Percentiles rank a stretch among this genome's conserved stretches.
Evolutionary conservation across 352 stramenopile species (phyloP).

Genomic region (Globisporangium echinulatum): DNA sequence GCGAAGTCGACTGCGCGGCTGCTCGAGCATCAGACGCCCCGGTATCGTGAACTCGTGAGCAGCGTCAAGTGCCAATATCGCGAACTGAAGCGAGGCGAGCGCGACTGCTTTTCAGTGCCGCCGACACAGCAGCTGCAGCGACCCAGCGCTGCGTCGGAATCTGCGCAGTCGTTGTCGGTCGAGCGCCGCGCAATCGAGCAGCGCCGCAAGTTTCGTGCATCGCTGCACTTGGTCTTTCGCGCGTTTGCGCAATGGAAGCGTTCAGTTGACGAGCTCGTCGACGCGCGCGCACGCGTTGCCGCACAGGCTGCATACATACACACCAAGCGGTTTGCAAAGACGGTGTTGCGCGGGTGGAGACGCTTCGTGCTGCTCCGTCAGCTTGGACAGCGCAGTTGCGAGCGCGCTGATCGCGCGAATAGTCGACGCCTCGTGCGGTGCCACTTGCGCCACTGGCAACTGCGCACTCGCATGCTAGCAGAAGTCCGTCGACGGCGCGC

Average conservation of each 20-base stretch:
- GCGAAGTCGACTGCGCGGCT: too few relatives aligned
- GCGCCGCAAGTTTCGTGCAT: constrained; percentile 8
- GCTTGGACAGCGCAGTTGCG: not conserved
- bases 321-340: not conserved
- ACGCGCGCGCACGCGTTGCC: not conserved
- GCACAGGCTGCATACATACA: not conserved
- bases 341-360: constrained; percentile 6
- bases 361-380: not conserved
- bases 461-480: not conserved
- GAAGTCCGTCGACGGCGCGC: constrained; percentile 3
- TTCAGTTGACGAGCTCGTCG: not conserved
- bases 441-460: not conserved
- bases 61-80: constrained; percentile 8
- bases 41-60: constrained; percentile 2
- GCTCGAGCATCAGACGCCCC: too few relatives aligned
- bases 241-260: constrained; percentile 9
- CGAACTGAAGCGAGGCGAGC: constrained; percentile 5
- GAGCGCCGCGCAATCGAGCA: not conserved
- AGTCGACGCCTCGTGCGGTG: not conserved
- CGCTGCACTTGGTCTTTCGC: constrained; percentile 10
- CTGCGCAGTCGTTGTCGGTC: too few relatives aligned
- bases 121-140: not conserved
- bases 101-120: not conserved
- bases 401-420: constrained; percentile 2
- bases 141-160: too few relatives aligned